Base-by-base conservation (phyloP, 1,284 basidiomycete species). In the Sanghuangporus baumii region DNA sequence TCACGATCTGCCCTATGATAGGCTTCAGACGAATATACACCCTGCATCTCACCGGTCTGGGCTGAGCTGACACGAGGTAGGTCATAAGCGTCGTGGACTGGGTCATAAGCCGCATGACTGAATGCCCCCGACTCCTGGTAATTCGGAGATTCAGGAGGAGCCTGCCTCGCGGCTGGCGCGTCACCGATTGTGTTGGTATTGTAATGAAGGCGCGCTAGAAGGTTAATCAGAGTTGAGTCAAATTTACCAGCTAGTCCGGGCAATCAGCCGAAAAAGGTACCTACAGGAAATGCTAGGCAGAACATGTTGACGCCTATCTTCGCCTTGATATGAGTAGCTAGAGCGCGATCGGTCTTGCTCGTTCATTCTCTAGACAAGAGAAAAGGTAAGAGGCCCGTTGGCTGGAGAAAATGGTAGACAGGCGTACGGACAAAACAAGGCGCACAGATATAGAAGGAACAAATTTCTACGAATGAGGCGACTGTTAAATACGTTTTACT, bases 231-330 rank as follows among this genome's bases (percentile, higher is more conserved):
- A 37, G 31, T 26, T 48, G 31, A 38, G 31, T 51, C n/a, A 51
- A 59, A 51, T 36, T 59, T 59, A 54, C 31, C 16, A 48, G 11
- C 43, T 7, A 16, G 23, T 47, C 14, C 36, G 12, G 12, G 14
- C n/a, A 47, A 26, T 11, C 36, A 31, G 3, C 26, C 26, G 26
- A 4, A 43, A 60, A 41, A 47, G 8, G 31, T n/a, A 52, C 62
- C 18, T 63, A 59, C 62, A 63, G 23, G 62, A 59, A 59, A 63
- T 59, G 52, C 56, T 63, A 46, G 62, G 62, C 23, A 63, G 57
- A 23, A 55, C 51, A 47, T 54, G 46, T 23, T 59, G 62, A 38
- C 57, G 57, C 40, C 62, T 63, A 23, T 63, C 62, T 37, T 55
- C 52, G 34, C 26, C 37, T 8, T 59, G 20, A 48, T 55, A 56